Evolutionary conservation across 331 rosid species (phyloP), one percentile per base, ranked within the genome.

Genomic region (Malus hybrid): DNA sequence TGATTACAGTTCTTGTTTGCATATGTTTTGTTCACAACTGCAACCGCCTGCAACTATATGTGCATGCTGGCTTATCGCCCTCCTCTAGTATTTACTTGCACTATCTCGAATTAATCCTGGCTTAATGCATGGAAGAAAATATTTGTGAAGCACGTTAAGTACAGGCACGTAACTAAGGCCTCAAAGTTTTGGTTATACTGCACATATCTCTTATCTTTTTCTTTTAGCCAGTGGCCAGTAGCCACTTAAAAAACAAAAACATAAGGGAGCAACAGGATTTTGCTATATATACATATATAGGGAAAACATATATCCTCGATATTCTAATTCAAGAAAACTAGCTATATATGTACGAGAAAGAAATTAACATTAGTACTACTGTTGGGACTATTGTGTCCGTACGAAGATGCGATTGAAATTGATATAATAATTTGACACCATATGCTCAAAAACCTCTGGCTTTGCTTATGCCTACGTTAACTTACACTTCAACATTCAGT

Each of bases 381-480:
- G 14, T 42, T 42, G 48, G 48, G 48, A 10, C 61, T 55, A 55
- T n/a, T 55, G 5, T 19, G 11, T 55, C 27, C 27, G 61, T 7
- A 55, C 61, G 11, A 55, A 55, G 64, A 59, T 59, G 64, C 27
- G 67, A 27, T 19, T 62, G 36, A 27, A 62, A 33, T 22, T 59
- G 7, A 12, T 27, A 10, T 28, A 61, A 10, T 42, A 42, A 52
- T 52, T 44, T 11, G 50, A 44, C 50, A 44, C 15, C 57, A 52
- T 52, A 52, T 52, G 57, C 57, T 16, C 57, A 16, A 52, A 44
- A 52, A 65, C 28, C 36, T 71, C 65, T 71, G 75, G 75, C 14
- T 55, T 32, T 71, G 75, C 32, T 55, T 71, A 71, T 55, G 50
- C 31, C 75, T n/a, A 55, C 75, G 75, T 55, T 16, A 55, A 55